phyloP scores from a whole-genome alignment of 1,284 basidiomycete species.

The Tilletia walkeri region DNA sequence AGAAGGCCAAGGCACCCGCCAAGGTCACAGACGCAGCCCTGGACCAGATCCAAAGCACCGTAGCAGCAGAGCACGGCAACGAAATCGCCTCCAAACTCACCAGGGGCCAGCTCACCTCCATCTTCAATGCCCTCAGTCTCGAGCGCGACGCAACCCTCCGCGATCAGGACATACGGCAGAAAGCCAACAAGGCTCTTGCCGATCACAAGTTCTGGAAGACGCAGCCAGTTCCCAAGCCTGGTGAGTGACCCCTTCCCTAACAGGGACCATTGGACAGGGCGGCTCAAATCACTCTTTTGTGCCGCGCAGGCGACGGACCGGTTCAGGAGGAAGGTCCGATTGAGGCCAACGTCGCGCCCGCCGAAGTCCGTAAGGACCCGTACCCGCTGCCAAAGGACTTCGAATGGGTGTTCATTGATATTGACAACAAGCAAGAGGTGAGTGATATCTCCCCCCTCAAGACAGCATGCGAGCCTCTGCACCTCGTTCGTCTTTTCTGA shows the following conservation, averaged over 20 bases:
- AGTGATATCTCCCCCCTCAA: conserved; percentile 28
- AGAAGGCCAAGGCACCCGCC: conserved; percentile 5
- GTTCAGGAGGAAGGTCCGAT: conserved; percentile 73
- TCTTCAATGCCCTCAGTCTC: conserved; percentile 44
- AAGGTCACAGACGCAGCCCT: conserved; percentile 35
- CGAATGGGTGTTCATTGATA: conserved; percentile 83
- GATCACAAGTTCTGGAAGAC: conserved; percentile 57
- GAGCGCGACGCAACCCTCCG: conserved; percentile 41
- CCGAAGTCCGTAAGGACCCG: conserved; percentile 80
- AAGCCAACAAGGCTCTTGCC: conserved; percentile 36
- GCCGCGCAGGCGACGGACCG: conserved; percentile 16
- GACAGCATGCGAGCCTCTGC: no score
- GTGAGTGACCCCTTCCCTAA: conserved; percentile 55
- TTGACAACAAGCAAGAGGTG: conserved; percentile 73
- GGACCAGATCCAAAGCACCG: conserved; percentile 33
- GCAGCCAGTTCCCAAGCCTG: conserved; percentile 79
- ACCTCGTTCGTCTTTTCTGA: no score
- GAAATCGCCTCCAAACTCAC: conserved; percentile 37
- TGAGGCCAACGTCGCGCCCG: conserved; percentile 73
- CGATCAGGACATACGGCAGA: conserved; percentile 41
- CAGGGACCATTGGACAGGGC: not conserved
- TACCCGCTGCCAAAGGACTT: conserved; percentile 88
- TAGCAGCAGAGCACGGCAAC: conserved; percentile 34
- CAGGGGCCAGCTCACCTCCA: conserved; percentile 38
- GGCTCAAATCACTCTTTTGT: not conserved